Evolutionary conservation across 192 early-diverging fungal species (phyloP).

Genomic region (Backusella psychrophila): DNA sequence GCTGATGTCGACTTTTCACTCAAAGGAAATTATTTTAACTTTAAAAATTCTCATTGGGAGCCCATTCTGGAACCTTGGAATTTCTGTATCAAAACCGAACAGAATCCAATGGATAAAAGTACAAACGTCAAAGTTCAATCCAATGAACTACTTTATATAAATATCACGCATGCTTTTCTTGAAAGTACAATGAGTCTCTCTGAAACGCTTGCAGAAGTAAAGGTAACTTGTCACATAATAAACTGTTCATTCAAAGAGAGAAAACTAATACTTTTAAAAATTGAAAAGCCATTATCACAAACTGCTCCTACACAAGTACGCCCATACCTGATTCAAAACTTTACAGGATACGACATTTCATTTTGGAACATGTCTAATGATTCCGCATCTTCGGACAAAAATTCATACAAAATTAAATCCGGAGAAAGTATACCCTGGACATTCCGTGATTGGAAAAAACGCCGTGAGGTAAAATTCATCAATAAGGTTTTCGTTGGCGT

Average conservation of each 20-base stretch:
- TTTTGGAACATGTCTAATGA: slow-evolving; percentile 66
- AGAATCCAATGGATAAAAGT: slow-evolving; percentile 15
- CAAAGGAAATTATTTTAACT: slow-evolving; percentile 78
- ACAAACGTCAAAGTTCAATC: slow-evolving; percentile 58
- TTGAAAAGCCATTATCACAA: slow-evolving; percentile 18
- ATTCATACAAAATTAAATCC: slow-evolving; percentile 47
- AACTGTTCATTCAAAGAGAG: neutral
- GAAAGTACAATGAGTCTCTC: slow-evolving; percentile 42
- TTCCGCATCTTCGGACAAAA: slow-evolving; percentile 43
- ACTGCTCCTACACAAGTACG: slow-evolving; percentile 11
- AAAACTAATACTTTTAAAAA: neutral
- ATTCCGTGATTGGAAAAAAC: slow-evolving; percentile 79
- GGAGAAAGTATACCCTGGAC: slow-evolving; percentile 70
- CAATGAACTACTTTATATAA: slow-evolving; percentile 63
- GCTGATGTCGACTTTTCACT: slow-evolving; percentile 57
- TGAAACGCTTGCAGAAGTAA: slow-evolving; percentile 43
- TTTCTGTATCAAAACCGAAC: slow-evolving; percentile 42
- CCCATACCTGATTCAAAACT: slow-evolving; percentile 77
- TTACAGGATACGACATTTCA: slow-evolving; percentile 73
- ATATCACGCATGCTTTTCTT: slow-evolving; percentile 66
- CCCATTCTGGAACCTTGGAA: slow-evolving; percentile 80
- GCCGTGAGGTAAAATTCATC: slow-evolving; percentile 58
- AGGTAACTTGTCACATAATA: slow-evolving; percentile 7
- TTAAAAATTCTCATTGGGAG: slow-evolving; percentile 91
- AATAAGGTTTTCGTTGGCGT: neutral